Evolutionary conservation across 139 green algal genomes (phyloP), one percentile per base, ranked within the genome.

Genomic region (Micractinium conductrix): DNA sequence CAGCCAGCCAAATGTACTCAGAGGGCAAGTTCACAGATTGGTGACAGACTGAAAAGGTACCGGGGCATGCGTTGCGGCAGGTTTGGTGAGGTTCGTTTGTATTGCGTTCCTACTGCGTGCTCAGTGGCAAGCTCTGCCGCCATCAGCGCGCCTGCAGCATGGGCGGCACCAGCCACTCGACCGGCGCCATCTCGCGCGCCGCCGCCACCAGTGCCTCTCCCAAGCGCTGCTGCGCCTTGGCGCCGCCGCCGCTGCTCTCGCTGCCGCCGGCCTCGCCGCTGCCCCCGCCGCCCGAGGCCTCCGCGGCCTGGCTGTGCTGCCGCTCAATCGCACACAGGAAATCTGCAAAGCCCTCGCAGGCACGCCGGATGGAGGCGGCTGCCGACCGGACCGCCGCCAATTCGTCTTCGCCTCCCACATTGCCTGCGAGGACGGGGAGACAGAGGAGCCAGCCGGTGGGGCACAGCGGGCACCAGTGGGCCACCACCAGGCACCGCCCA

Each of bases 131-230:
- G n/a, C n/a, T n/a, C n/a, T n/a, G n/a, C n/a, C n/a, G n/a, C n/a
- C n/a, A n/a, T 60, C 43, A 82, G 33, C 76, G 53, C 12, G 76
- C 45, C 40, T 94, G 88, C 79, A 97, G 88, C 91, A 97, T 94
- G 37, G 93, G 93, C 4, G 93, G 93, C 50, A 95, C 93, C 63
- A 97, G 78, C 92, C 93, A 96, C 9, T 92, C 89, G 17, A 94
- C 87, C 2, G 67, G 79, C 0, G 90, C 78, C 78, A 94, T 88
- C 10, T 74, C 45, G 1, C 65, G 22, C 2, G 91, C 58, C 14
- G 43, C 62, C 26, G 45, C 53, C 12, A 37, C 37, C 10, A 93
- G 40, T 30, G 73, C 70, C 0, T 71, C 73, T 10, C 74, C 76
- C 48, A 90, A 17, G 26, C 65, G 3, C 63, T 2, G 30, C 75